Percentiles rank a stretch among this genome's conserved stretches.
Conservation (phyloP, 331 rosid species). For the Quercus phellos region DNA sequence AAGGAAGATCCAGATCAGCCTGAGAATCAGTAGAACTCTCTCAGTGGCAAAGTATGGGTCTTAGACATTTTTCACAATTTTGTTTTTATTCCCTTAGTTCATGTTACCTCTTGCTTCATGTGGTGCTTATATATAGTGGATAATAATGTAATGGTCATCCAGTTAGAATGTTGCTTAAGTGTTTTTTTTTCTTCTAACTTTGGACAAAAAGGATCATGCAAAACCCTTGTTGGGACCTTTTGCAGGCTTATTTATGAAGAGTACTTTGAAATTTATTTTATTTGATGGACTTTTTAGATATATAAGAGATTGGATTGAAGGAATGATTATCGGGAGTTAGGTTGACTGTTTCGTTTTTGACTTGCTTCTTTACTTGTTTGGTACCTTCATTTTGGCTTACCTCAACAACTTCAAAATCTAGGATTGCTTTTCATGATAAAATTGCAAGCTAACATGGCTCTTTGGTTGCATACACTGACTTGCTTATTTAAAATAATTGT, state of each 20-base stretch:
- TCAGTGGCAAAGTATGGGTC: neutral
- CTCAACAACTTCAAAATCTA: neutral
- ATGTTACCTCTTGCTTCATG: neutral
- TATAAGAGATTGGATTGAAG: neutral
- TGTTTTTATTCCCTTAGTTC: neutral
- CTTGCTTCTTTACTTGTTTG: neutral
- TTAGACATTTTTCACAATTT: neutral
- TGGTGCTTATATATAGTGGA: neutral
- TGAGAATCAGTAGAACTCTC: constrained; percentile 19
- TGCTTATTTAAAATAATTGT: neutral
- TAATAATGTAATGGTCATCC: neutral
- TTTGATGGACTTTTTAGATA: neutral
- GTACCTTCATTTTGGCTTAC: neutral
- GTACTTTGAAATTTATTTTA: neutral
- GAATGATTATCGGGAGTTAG: neutral
- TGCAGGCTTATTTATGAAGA: neutral
- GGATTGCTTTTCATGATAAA: neutral
- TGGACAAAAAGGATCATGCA: neutral
- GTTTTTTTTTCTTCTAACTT: neutral
- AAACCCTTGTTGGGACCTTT: neutral
- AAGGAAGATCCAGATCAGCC: constrained; percentile 37
- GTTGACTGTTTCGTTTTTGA: neutral
- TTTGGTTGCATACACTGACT: neutral
- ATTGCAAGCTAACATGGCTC: neutral
- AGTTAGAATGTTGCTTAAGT: neutral